Conservation (phyloP, 148 eudicot species). For the Nyssa sinensis region DNA sequence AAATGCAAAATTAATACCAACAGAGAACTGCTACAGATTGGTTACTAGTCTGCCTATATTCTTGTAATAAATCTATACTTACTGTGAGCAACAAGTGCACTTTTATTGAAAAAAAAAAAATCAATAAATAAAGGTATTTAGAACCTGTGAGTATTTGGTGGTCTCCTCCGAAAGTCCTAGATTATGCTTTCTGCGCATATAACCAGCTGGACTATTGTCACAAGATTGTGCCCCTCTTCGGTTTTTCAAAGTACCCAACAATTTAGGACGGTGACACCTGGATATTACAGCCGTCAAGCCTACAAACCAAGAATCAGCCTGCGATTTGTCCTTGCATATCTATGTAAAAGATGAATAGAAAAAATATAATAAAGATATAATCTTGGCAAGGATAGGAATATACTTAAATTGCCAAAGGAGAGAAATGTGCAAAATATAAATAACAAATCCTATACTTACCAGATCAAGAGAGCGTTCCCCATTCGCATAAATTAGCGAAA, state of each 20-base stretch:
- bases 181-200: constrained; percentile 32
- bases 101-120: constrained; percentile 4
- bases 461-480: constrained; percentile 39
- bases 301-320: constrained; percentile 43
- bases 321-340: constrained; percentile 48
- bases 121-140: not conserved
- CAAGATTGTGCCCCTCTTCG: constrained; percentile 37
- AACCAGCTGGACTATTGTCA: constrained; percentile 37
- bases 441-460: constrained; percentile 21
- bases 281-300: constrained; percentile 41
- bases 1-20: not conserved
- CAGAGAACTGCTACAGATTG: not conserved
- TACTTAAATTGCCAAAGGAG: not conserved
- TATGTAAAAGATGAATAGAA: constrained; percentile 4
- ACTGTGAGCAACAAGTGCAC: not conserved
- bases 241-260: constrained; percentile 14
- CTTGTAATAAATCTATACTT: not conserved
- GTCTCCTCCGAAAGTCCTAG: constrained; percentile 30
- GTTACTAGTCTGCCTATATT: too few relatives aligned
- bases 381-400: not conserved
- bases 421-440: not conserved
- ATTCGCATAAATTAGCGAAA: constrained; percentile 31
- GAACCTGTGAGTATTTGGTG: constrained; percentile 29
- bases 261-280: constrained; percentile 16
- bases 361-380: not conserved